Conservation (phyloP, 177 flowering plant genomes). For the Vitis hybrid region DNA sequence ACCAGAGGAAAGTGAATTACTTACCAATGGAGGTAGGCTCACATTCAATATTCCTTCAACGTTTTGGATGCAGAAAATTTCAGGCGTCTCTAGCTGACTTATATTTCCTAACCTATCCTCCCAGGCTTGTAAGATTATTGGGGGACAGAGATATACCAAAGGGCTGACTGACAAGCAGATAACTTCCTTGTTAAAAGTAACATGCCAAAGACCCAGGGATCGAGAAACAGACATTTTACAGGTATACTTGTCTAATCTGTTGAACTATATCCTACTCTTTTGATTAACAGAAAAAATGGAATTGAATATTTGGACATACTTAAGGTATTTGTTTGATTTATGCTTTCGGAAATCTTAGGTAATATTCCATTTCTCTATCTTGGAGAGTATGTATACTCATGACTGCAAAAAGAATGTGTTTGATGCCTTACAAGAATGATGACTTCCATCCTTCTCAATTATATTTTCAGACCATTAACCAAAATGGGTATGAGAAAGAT, state of each 20-base stretch:
- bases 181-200: conserved; percentile 55
- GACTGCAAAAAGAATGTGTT: neutral
- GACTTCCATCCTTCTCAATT: neutral
- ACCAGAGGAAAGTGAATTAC: conserved; percentile 52
- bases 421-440: neutral
- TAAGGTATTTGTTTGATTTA: neutral
- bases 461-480: conserved; percentile 44
- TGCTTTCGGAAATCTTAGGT: neutral
- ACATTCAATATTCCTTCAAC: neutral
- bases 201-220: conserved; percentile 66
- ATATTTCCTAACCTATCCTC: neutral
- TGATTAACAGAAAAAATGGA: neutral
- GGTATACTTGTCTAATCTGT: conserved; percentile 24
- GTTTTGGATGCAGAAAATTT: neutral
- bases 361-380: neutral
- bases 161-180: conserved; percentile 67
- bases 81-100: neutral
- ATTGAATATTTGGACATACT: neutral
- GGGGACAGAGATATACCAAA: conserved; percentile 65
- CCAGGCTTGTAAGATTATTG: conserved; percentile 72
- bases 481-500: conserved; percentile 52
- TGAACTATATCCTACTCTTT: neutral
- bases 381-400: neutral
- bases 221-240: conserved; percentile 53
- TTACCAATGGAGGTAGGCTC: conserved; percentile 68